Evolutionary conservation across 805 yeast genomes (phyloP), one percentile per base, ranked within the genome.

Genomic region (Yamadazyma tumulicola): DNA sequence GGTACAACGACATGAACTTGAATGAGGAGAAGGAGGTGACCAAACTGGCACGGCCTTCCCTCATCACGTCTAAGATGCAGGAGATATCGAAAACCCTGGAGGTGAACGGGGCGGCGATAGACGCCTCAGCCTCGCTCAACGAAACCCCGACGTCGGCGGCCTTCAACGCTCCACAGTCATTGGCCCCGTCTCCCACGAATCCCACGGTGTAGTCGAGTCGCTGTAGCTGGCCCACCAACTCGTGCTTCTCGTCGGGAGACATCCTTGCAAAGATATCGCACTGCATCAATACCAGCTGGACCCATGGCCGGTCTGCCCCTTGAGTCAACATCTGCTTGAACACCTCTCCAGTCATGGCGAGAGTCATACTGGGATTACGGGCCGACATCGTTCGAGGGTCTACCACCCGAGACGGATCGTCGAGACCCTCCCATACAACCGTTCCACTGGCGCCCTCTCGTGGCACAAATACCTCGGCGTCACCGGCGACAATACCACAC

Each of bases 181-280:
- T 93, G 5, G 99, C 99, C 45, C 99, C 99, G 63, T 93, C 99
- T 23, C 99, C 99, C 62, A 97, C 93, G 59, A 93, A 93, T 2
- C 97, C 96, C 31, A 87, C 95, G 0, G 95, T 86, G 54, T 91
- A 91, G 51, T 89, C 96, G 14, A 93, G 54, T 15, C 68, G 72
- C 56, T 88, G 96, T 10, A 93, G 63, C 54, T 83, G 86, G 49
- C 85, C 89, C 22, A 93, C 96, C 31, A 93, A 67, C 59, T 93
- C 98, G 57, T 93, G 96, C 53, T 93, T 93, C 57, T 93, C 99
- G 59, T 94, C 98, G 0, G 99, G 99, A 0, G 97, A 89, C 99
- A 93, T 93, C 45, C 99, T 72, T 0, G 99, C 97, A 64, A 81
- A 93, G 4, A 93, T 75, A 29, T 79, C 75, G 38, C 88, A 79